Percentiles rank a stretch among this genome's conserved stretches.
These are phyloP conservation scores for Plasmodiophora brassicae DNA, from an alignment of 208 protist species.

Conservation along the genomic window DNA sequence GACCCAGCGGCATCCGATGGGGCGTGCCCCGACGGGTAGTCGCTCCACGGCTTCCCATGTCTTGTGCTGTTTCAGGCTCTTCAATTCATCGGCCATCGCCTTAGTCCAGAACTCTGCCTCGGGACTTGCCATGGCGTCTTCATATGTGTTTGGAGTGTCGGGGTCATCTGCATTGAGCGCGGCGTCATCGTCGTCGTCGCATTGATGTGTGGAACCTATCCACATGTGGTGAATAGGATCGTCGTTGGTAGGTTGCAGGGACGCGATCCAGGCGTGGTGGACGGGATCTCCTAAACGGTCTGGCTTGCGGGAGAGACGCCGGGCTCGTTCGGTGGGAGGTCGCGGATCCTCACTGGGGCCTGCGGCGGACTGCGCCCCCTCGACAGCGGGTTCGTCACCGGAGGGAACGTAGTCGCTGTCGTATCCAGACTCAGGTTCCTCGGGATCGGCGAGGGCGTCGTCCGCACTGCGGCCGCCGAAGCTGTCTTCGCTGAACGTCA, in stretches of 20 bases:
- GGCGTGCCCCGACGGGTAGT: neutral
- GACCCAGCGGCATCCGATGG: neutral
- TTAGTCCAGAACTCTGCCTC: neutral
- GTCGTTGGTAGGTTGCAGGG: too few species aligned
- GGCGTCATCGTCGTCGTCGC: too few species aligned
- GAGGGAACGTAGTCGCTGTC: neutral
- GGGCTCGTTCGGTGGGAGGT: too few species aligned
- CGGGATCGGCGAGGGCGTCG: neutral
- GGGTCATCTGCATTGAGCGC: neutral
- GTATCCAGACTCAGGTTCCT: neutral
- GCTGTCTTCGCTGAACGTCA: neutral
- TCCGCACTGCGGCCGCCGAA: neutral
- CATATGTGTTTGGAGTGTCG: neutral
- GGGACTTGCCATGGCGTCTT: neutral
- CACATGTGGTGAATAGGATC: conserved; percentile 9
- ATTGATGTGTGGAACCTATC: too few species aligned
- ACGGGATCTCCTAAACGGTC: neutral
- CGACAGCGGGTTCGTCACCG: too few species aligned
- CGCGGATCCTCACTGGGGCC: too few species aligned
- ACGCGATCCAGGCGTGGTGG: too few species aligned
- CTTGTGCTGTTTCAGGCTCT: neutral
- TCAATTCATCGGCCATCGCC: neutral
- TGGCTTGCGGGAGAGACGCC: too few species aligned
- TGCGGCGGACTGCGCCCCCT: too few species aligned
- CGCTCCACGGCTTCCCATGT: neutral